A percentile compares a stretch with the other conserved stretches of the same genome.
Evolutionary conservation across 2,329 filamentous ascomycete species (phyloP).

Genomic region (Trichoderma sp.): DNA sequence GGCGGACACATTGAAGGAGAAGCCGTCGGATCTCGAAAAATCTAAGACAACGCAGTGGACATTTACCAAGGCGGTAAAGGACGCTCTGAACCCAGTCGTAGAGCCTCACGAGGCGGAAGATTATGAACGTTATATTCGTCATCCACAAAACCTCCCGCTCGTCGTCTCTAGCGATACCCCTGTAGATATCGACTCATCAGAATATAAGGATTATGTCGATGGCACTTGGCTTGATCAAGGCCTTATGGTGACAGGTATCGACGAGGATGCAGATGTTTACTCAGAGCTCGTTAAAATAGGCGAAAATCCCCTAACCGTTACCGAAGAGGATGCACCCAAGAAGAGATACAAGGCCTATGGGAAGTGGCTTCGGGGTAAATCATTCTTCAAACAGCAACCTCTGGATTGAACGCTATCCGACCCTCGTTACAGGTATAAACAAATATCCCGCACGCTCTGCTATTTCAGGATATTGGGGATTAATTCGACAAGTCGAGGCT

Average conservation of each 20-base stretch:
- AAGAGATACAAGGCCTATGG: constrained; percentile 96
- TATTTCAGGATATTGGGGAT: constrained; percentile 21
- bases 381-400: constrained; percentile 88
- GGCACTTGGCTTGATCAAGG: constrained; percentile 63
- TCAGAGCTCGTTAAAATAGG: constrained; percentile 71
- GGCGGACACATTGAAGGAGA: constrained; percentile 40
- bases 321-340: constrained; percentile 81
- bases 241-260: constrained; percentile 51
- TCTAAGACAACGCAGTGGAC: constrained; percentile 83
- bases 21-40: constrained; percentile 67
- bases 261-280: constrained; percentile 57
- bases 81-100: constrained; percentile 83
- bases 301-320: constrained; percentile 83
- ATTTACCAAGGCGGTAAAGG: constrained; percentile 78
- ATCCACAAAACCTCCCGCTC: constrained; percentile 84
- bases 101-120: constrained; percentile 74
- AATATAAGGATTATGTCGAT: constrained; percentile 79
- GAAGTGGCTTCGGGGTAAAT: constrained; percentile 94
- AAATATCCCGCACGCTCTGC: background rate
- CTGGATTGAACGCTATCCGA: constrained; percentile 45
- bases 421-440: background rate
- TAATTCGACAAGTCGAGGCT: constrained; percentile 33
- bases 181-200: constrained; percentile 56
- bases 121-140: constrained; percentile 83
- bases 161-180: constrained; percentile 69